phyloP scores from a whole-genome alignment of 2,329 filamentous ascomycete species.

The Rachicladosporium sp. region DNA sequence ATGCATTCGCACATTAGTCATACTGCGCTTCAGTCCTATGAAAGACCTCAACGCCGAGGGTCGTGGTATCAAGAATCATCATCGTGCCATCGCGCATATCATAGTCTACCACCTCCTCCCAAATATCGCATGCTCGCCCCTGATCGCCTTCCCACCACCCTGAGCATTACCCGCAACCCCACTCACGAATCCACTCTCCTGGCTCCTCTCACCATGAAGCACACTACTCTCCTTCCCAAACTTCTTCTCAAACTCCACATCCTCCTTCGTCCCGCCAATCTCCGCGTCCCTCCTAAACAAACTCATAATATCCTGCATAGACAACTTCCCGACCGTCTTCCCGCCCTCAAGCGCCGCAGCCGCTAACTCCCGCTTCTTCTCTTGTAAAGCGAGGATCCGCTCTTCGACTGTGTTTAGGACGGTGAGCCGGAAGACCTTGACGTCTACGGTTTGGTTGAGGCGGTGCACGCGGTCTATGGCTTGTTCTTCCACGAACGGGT shows the following conservation, averaged over 20 bases:
- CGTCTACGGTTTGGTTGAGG: constrained; percentile 87
- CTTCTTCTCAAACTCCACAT: constrained; percentile 28
- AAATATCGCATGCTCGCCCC: neutral
- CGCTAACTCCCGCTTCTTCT: constrained; percentile 86
- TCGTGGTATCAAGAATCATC: no score
- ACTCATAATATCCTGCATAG: constrained; percentile 83
- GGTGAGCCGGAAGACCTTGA: constrained; percentile 89
- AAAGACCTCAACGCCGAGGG: no score
- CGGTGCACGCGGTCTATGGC: constrained; percentile 96
- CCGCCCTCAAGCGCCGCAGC: constrained; percentile 79
- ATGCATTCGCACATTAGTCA: no score
- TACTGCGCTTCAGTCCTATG: no score
- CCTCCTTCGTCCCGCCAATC: constrained; percentile 25
- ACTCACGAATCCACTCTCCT: neutral
- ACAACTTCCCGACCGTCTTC: constrained; percentile 70
- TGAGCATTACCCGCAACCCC: neutral
- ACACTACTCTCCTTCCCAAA: constrained; percentile 23
- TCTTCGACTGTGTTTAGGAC: constrained; percentile 81
- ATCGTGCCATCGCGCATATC: no score
- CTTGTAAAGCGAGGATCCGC: constrained; percentile 84
- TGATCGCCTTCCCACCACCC: neutral
- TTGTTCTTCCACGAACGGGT: constrained; percentile 94
- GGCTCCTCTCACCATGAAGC: constrained; percentile 17
- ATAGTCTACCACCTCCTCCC: constrained; percentile 1
- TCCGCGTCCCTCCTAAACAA: constrained; percentile 67